phyloP scores from a whole-genome alignment of 345 rosid species.

The Aurinia saxatilis region DNA sequence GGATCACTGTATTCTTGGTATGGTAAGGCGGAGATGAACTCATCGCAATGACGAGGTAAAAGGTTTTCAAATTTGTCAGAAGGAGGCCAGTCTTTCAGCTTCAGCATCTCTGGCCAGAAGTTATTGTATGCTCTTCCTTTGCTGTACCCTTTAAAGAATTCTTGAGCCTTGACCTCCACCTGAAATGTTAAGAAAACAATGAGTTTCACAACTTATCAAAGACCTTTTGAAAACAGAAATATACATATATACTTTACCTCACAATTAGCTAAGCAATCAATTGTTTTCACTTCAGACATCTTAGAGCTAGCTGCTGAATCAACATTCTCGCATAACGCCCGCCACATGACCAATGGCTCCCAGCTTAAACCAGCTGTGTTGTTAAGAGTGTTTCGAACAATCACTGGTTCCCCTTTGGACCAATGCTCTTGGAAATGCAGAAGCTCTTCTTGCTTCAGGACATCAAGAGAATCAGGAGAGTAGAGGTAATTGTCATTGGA shows the following conservation, averaged over 20 bases:
- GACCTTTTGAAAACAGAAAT: background rate
- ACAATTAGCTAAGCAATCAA: constrained; percentile 74
- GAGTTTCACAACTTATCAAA: background rate
- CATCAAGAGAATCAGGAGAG: constrained; percentile 43
- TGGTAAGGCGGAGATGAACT: constrained; percentile 75
- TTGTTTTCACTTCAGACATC: constrained; percentile 67
- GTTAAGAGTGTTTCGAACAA: constrained; percentile 58
- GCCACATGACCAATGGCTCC: constrained; percentile 98
- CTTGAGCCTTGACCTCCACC: constrained; percentile 62
- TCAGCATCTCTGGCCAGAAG: constrained; percentile 95
- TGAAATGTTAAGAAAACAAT: constrained; percentile 12
- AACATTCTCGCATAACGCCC: constrained; percentile 58
- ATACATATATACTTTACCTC: constrained; percentile 37
- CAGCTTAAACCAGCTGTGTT: constrained; percentile 63
- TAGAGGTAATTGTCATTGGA: constrained; percentile 54
- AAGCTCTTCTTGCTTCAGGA: constrained; percentile 39
- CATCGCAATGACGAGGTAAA: constrained; percentile 93
- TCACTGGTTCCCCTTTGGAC: constrained; percentile 82
- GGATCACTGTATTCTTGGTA: constrained; percentile 83
- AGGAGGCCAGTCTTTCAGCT: constrained; percentile 99
- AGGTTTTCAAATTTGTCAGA: constrained; percentile 78
- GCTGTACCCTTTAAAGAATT: constrained; percentile 73
- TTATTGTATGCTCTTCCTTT: constrained; percentile 68
- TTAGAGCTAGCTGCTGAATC: constrained; percentile 39
- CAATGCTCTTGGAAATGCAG: constrained; percentile 55